phyloP scores from a whole-genome alignment of 345 rosid genomes.

The Raphanus sativus region DNA sequence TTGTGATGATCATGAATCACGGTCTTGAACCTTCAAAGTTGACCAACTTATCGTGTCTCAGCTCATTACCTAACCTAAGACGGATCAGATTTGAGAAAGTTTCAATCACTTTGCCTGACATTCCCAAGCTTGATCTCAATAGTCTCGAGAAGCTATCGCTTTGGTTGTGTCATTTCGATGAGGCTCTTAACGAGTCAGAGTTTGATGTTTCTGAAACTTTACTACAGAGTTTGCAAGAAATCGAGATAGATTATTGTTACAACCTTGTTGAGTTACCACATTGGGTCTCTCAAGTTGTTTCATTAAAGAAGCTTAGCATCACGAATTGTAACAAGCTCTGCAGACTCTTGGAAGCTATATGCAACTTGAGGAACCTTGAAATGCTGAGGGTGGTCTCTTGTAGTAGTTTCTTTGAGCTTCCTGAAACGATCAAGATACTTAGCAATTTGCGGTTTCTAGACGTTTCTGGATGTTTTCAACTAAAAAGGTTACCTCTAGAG shows the following conservation, averaged over 20 bases:
- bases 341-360: constrained; percentile 38
- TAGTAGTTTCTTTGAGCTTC: constrained; percentile 39
- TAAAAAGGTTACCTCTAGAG: constrained; percentile 41
- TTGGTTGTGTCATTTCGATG: constrained; percentile 41
- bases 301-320: constrained; percentile 51
- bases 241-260: constrained; percentile 49
- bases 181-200: constrained; percentile 4
- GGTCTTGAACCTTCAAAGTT: constrained; percentile 42
- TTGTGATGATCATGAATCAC: constrained; percentile 44
- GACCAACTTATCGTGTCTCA: constrained; percentile 40
- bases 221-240: constrained; percentile 47
- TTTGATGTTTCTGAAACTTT: constrained; percentile 24
- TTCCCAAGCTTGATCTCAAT: constrained; percentile 11
- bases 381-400: constrained; percentile 51
- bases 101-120: constrained; percentile 29
- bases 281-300: constrained; percentile 41
- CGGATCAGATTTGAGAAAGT: constrained; percentile 55
- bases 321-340: constrained; percentile 56
- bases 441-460: constrained; percentile 8
- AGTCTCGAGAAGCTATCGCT: constrained; percentile 54
- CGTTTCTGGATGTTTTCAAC: constrained; percentile 40
- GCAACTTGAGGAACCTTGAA: constrained; percentile 44
- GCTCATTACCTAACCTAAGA: constrained; percentile 42
- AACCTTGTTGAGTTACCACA: constrained; percentile 41
- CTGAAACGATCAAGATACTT: constrained; percentile 47